Evolutionary conservation across 2,329 filamentous ascomycete species (phyloP).

Genomic region (Aspergillus carbonarius): DNA sequence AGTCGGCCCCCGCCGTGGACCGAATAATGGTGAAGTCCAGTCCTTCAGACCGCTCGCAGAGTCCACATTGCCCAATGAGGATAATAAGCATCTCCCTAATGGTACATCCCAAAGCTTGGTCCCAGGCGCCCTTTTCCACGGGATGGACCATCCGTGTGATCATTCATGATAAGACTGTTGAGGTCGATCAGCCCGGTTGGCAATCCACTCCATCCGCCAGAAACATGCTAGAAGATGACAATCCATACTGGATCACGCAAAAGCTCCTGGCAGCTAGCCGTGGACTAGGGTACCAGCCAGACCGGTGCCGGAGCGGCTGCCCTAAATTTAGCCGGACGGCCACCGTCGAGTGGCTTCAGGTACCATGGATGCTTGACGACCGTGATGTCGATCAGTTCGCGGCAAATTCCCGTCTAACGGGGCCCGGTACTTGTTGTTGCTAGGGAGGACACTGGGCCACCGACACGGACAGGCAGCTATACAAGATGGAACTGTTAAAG

Average conservation of each 20-base stretch:
- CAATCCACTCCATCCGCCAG: slow-evolving; percentile 3
- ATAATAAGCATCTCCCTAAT: background rate
- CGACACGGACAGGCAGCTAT: background rate
- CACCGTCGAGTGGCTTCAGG: background rate
- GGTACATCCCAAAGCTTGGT: background rate
- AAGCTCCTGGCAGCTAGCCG: slow-evolving; percentile 4
- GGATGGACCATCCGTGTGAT: background rate
- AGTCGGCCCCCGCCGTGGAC: background rate
- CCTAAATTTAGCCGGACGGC: slow-evolving; percentile 2
- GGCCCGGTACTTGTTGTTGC: background rate
- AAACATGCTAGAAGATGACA: slow-evolving; percentile 1
- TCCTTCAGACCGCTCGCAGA: background rate
- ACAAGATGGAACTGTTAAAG: background rate
- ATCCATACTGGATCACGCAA: slow-evolving; percentile 19
- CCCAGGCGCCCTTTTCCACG: background rate
- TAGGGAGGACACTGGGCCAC: background rate
- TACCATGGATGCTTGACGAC: background rate
- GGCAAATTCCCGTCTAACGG: background rate
- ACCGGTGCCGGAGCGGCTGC: slow-evolving; percentile 6
- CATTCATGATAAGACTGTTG: background rate
- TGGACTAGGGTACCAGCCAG: background rate
- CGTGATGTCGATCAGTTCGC: slow-evolving; percentile 1
- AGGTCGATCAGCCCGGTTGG: background rate
- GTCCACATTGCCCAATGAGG: background rate
- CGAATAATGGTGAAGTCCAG: background rate